These are phyloP conservation scores for Tripterygium wilfordii DNA, from an alignment of 177 flowering plant genomes.

Conservation along the genomic window DNA sequence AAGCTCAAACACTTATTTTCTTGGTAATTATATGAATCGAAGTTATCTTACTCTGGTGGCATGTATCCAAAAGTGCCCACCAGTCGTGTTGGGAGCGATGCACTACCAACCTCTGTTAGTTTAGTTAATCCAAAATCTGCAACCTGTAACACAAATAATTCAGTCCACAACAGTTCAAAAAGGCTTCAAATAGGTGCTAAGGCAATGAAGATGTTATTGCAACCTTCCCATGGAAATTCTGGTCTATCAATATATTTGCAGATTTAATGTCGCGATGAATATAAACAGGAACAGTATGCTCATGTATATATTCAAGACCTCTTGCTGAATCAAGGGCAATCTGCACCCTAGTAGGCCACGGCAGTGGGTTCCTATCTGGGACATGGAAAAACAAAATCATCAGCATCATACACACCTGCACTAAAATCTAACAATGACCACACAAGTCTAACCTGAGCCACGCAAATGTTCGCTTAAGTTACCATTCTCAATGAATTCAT, in stretches of 20 bases:
- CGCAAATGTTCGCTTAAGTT: conserved; percentile 85
- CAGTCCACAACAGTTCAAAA: not conserved
- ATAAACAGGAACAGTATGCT: conserved; percentile 94
- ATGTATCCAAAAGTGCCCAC: conserved; percentile 98
- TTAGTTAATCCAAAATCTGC: conserved; percentile 94
- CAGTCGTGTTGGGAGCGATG: conserved; percentile 64
- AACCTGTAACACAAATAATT: conserved; percentile 45
- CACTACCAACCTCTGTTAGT: conserved; percentile 74
- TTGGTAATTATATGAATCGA: too few species aligned
- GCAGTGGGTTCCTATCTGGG: conserved; percentile 62
- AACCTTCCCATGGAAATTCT: conserved; percentile 86
- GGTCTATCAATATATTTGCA: conserved; percentile 93
- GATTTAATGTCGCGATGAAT: conserved; percentile 97
- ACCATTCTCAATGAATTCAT: conserved; percentile 89
- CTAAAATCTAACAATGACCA: not conserved
- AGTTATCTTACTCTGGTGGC: conserved; percentile 86
- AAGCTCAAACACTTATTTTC: too few species aligned
- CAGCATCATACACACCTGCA: too few species aligned
- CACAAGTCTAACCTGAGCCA: conserved; percentile 44
- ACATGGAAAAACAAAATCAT: not conserved
- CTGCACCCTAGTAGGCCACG: conserved; percentile 90
- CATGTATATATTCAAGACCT: conserved; percentile 98
- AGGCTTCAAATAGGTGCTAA: not conserved
- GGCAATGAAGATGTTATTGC: not conserved
- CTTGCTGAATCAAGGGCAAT: conserved; percentile 97